Evolutionary conservation across 2,329 filamentous ascomycete genomes (phyloP).

Genomic region (Zymoseptoria passerinii): DNA sequence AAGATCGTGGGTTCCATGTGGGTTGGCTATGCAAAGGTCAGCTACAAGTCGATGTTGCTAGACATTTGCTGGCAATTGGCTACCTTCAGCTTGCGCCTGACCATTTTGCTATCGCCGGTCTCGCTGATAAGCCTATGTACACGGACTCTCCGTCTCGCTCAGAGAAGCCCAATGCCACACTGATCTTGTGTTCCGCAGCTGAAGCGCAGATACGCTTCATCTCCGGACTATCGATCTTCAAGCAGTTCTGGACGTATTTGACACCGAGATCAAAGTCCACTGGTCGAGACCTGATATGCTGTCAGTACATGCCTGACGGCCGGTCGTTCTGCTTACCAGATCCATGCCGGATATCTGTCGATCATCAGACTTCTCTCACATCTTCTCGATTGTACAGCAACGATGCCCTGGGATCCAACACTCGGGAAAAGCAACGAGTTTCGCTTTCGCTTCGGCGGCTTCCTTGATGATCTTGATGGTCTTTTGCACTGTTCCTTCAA

Average conservation of each 20-base stretch:
- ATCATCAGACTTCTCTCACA: neutral
- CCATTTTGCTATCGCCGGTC: slow-evolving; percentile 30
- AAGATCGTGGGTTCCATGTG: slow-evolving; percentile 39
- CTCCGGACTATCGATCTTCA: slow-evolving; percentile 34
- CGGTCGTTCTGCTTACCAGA: slow-evolving; percentile 33
- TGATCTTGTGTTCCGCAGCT: slow-evolving; percentile 29
- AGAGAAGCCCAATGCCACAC: slow-evolving; percentile 34
- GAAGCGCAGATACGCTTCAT: slow-evolving; percentile 36
- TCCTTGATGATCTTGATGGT: slow-evolving; percentile 50
- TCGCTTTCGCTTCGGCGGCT: slow-evolving; percentile 46
- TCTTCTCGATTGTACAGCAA: neutral
- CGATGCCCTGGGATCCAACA: slow-evolving; percentile 37
- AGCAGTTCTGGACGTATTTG: slow-evolving; percentile 39
- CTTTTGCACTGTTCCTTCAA: slow-evolving; percentile 47
- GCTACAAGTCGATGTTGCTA: neutral
- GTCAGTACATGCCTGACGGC: neutral
- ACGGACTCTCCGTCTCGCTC: slow-evolving; percentile 33
- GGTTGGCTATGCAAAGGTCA: slow-evolving; percentile 22
- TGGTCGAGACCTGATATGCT: slow-evolving; percentile 29
- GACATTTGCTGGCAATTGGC: neutral
- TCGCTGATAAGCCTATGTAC: slow-evolving; percentile 36
- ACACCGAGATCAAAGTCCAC: slow-evolving; percentile 34
- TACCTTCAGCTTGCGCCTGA: slow-evolving; percentile 34
- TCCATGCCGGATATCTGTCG: slow-evolving; percentile 34
- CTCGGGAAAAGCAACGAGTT: slow-evolving; percentile 46